Base-by-base conservation (phyloP, 1,284 basidiomycete genomes). In the Melampsora larici-populina region DNA sequence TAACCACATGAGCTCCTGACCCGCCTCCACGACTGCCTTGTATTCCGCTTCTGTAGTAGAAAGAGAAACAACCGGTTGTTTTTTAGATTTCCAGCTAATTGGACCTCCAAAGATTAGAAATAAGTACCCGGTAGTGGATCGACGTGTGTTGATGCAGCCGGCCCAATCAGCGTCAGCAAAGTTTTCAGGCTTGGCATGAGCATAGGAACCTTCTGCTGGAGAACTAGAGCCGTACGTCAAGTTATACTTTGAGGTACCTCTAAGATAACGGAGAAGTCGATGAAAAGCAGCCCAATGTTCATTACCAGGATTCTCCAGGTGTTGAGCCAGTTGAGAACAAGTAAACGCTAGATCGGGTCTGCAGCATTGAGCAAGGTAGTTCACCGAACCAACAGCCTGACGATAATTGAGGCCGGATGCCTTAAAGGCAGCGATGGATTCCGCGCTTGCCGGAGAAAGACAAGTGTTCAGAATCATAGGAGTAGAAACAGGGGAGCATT, bases 281-380 rank as follows among this genome's bases (percentile, higher is more conserved):
- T 11, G 24, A 62, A 62, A 62, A 62, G 60, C 60, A 9, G 11
- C 26, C 60, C 60, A 62, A 26, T 62, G 60, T 21, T n/a, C 13
- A 11, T 9, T 62, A 11, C 60, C 60, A 13, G 60, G 60, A 26
- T 62, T 62, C 24, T 62, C 60, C n/a, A n/a, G n/a, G n/a, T n/a
- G n/a, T n/a, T n/a, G n/a, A n/a, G n/a, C n/a, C n/a, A n/a, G n/a
- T n/a, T n/a, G n/a, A n/a, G 48, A 49, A 21, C 48, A 49, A 11
- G 17, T n/a, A 36, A 58, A 70, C 4, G 46, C 46, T 26, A 70
- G 24, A 49, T 70, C 49, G 4, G 69, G 69, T 31, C 31, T 18
- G 18, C 48, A 55, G 31, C 46, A 70, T 70, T 55, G 49, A 24
- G 58, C 46, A 21, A 70, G 46, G 51, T 70, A 70, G 33, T 70